Evolutionary conservation across 164 flowering plant species (phyloP).

Genomic region (Pachysandra terminalis): DNA sequence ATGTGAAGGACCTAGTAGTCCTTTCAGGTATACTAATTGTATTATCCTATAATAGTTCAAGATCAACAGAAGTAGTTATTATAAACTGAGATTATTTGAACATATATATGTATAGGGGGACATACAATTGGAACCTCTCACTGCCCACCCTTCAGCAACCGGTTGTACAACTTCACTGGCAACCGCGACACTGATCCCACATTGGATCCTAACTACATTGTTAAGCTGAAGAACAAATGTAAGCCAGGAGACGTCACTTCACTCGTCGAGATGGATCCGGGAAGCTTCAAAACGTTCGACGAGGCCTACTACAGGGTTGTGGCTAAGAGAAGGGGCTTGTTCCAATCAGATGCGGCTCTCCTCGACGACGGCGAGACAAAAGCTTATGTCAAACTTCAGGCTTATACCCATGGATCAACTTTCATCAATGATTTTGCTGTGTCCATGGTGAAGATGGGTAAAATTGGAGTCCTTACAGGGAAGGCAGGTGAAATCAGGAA

Average conservation of each 20-base stretch:
- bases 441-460: constrained; percentile 60
- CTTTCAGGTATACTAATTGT: constrained; percentile 53
- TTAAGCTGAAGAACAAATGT: constrained; percentile 35
- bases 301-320: constrained; percentile 34
- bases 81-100: neutral
- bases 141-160: constrained; percentile 37
- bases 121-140: constrained; percentile 61
- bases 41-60: no score
- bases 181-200: constrained; percentile 46
- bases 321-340: constrained; percentile 44
- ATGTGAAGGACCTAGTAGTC: constrained; percentile 52
- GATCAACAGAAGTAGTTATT: neutral
- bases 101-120: constrained; percentile 35
- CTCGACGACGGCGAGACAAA: constrained; percentile 32
- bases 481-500: constrained; percentile 46
- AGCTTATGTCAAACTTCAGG: constrained; percentile 29
- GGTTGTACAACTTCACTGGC: constrained; percentile 72
- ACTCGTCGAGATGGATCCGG: constrained; percentile 57
- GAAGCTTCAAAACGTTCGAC: constrained; percentile 51
- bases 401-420: constrained; percentile 1
- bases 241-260: constrained; percentile 17
- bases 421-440: constrained; percentile 45
- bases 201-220: constrained; percentile 35
- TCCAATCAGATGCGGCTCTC: constrained; percentile 54
- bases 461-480: constrained; percentile 45